Conservation (phyloP, 176 grass and related monocot species). For the Zea mays region Zm-B73-REFERENCE-NAM-5.0 NC_050104.1:133944501-133945000, state of each 20-base stretch:
- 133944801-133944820: conserved; percentile 70
- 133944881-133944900: conserved; percentile 64
- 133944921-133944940: not conserved
- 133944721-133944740: conserved; percentile 73
- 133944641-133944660: too few relatives aligned
- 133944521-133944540: conserved; percentile 81
- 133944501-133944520: conserved; percentile 92
- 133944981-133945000: not conserved
- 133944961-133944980: not conserved
- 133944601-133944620: conserved; percentile 45
- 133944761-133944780: conserved; percentile 95
- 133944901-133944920: conserved; percentile 69
- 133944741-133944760: conserved; percentile 60
- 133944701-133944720: conserved; percentile 23
- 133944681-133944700: not conserved
- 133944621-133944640: not conserved
- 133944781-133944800: conserved; percentile 64
- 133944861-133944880: conserved; percentile 96
- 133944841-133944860: conserved; percentile 92
- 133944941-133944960: not conserved
- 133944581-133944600: conserved; percentile 68
- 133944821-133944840: conserved; percentile 81
- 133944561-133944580: conserved; percentile 61
- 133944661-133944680: not conserved
- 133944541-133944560: conserved; percentile 64